phyloP scores from a whole-genome alignment of 2,329 filamentous ascomycete genomes.

The Plectosphaerella cucumerina region DNA sequence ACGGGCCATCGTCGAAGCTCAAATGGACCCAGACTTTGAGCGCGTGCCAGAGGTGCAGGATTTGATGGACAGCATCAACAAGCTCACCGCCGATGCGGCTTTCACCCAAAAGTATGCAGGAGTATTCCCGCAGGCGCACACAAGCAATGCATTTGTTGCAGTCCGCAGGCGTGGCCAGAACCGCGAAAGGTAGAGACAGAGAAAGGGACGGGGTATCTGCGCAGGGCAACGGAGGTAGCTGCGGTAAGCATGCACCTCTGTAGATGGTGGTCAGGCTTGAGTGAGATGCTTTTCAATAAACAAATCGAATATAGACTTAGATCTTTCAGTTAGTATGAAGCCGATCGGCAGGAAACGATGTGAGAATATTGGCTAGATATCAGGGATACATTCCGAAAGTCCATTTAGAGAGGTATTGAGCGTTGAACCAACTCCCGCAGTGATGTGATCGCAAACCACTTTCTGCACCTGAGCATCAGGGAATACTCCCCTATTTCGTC shows the following conservation, averaged over 20 bases:
- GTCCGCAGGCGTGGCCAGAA: not conserved
- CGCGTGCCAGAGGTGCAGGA: slow-evolving; percentile 6
- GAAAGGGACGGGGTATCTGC: no score
- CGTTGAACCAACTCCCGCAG: no score
- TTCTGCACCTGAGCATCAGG: not conserved
- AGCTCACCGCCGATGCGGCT: not conserved
- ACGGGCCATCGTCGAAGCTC: not conserved
- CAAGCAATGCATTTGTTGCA: not conserved
- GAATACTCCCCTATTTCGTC: not conserved
- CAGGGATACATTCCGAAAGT: no score
- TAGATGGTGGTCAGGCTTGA: no score
- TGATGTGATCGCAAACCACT: no score
- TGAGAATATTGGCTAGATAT: no score
- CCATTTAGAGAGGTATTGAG: no score
- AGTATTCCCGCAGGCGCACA: not conserved
- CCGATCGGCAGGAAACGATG: no score
- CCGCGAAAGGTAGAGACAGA: not conserved
- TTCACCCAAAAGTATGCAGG: slow-evolving; percentile 5
- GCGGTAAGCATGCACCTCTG: no score
- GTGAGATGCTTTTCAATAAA: not conserved
- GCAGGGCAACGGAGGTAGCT: no score
- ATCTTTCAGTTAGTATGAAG: no score
- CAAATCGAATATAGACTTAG: no score
- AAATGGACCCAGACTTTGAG: not conserved
- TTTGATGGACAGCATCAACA: not conserved